phyloP scores from a whole-genome alignment of 164 flowering plant species.

The Taxillus chinensis region DNA sequence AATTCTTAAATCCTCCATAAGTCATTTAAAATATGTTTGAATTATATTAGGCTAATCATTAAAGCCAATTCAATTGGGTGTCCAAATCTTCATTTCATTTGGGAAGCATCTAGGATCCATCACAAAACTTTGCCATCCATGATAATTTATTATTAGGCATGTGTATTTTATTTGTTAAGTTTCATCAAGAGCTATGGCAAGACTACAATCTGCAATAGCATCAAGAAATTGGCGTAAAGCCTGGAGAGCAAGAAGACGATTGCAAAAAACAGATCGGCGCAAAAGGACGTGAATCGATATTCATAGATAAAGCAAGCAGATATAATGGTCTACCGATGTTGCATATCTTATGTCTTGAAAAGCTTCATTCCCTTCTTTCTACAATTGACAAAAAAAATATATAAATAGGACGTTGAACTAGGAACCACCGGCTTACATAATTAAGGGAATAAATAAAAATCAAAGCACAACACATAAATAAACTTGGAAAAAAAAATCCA shows the following conservation, averaged over 20 bases:
- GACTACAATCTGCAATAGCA: constrained; percentile 95
- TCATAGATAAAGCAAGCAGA: constrained; percentile 64
- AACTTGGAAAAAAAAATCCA: constrained; percentile 5
- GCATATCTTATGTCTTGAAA: constrained; percentile 53
- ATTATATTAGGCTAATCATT: no score
- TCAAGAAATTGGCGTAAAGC: constrained; percentile 72
- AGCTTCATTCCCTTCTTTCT: constrained; percentile 89
- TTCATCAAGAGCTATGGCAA: constrained; percentile 84
- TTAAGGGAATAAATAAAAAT: neutral
- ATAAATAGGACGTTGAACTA: no score
- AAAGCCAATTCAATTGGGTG: no score
- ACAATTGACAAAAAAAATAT: constrained; percentile 11
- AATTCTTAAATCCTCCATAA: no score
- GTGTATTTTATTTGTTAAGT: constrained; percentile 30
- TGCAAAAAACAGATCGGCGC: constrained; percentile 85
- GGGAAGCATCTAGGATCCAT: no score
- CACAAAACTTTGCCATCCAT: no score
- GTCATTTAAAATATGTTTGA: no score
- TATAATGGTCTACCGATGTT: constrained; percentile 86
- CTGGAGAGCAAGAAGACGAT: constrained; percentile 95
- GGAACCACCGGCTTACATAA: no score
- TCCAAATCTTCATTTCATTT: no score
- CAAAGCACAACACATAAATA: neutral
- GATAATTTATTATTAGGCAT: no score
- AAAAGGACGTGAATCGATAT: constrained; percentile 73